These are phyloP conservation scores for Tolypocladium amazonense DNA, from an alignment of 2,329 filamentous ascomycete species.

Conservation along the genomic window DNA sequence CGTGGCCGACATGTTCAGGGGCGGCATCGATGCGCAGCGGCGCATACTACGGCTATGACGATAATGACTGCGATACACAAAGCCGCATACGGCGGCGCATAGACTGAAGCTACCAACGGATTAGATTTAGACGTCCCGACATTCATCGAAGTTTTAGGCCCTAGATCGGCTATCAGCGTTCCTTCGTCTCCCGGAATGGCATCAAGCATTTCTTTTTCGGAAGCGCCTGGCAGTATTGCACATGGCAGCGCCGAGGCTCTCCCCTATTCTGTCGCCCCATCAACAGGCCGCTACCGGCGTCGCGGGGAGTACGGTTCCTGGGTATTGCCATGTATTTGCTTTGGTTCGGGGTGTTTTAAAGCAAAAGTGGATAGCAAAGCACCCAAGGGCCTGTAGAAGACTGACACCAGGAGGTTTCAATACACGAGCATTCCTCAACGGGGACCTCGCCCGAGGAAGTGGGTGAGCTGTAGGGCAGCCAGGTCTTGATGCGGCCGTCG, in stretches of 20 bases:
- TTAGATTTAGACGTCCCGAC: conserved; percentile 8
- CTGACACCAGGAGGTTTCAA: not conserved
- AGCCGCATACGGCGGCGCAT: not conserved
- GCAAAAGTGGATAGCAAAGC: not conserved
- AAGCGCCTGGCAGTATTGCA: conserved; percentile 14
- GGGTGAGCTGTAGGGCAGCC: conserved; percentile 48
- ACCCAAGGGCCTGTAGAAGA: not conserved
- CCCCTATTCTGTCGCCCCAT: conserved; percentile 7
- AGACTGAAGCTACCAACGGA: not conserved
- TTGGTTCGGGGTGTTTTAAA: not conserved
- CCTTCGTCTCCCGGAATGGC: conserved; percentile 42
- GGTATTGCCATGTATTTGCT: not conserved
- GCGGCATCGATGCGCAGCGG: conserved; percentile 49
- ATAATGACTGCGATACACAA: not conserved
- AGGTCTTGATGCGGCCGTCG: conserved; percentile 63
- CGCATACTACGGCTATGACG: conserved; percentile 37
- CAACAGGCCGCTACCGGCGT: conserved; percentile 7
- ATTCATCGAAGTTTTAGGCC: conserved; percentile 13
- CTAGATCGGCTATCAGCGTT: conserved; percentile 30
- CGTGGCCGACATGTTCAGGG: conserved; percentile 61
- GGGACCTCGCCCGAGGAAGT: conserved; percentile 44
- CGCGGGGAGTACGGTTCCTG: conserved; percentile 29
- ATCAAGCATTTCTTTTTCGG: conserved; percentile 31
- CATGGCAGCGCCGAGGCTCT: conserved; percentile 11
- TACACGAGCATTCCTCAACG: conserved; percentile 7